A percentile compares a stretch with the other conserved stretches of the same genome.
phyloP scores from a whole-genome alignment of 31 red algal genomes.

The Bonnemaisonia californica region DNA sequence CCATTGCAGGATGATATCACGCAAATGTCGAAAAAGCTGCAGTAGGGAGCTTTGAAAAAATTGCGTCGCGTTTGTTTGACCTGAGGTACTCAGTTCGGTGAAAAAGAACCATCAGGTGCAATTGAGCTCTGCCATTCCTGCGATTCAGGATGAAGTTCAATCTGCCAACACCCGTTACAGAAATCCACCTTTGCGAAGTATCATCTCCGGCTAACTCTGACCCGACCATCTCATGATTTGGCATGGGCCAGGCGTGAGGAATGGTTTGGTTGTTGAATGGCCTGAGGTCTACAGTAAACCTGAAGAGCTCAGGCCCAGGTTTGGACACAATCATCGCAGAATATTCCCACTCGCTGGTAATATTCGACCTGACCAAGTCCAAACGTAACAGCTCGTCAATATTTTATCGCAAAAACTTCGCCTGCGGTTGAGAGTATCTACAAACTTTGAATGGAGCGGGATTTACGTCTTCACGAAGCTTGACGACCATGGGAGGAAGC shows the following conservation, averaged over 20 bases:
- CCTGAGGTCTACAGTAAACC: slow-evolving; percentile 32
- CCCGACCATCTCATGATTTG: slow-evolving; percentile 9
- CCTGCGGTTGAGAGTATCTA: background rate
- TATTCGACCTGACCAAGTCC: background rate
- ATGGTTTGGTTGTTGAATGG: background rate
- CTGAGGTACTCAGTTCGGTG: slow-evolving; percentile 7
- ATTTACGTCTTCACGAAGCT: background rate
- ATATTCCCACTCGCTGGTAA: background rate
- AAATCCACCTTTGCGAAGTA: slow-evolving; percentile 28
- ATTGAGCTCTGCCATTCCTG: background rate
- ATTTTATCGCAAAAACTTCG: background rate
- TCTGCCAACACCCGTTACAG: slow-evolving; percentile 23
- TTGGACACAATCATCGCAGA: background rate
- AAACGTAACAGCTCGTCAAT: slow-evolving; percentile 3
- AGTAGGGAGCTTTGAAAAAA: slow-evolving; percentile 6
- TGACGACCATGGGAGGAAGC: background rate
- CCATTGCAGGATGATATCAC: slow-evolving; percentile 31
- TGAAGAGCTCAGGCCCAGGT: background rate
- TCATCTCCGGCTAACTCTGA: slow-evolving; percentile 5
- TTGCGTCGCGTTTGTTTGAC: background rate
- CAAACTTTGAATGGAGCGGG: no score
- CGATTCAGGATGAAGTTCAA: slow-evolving; percentile 3
- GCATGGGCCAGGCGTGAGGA: slow-evolving; percentile 15
- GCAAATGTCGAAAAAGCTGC: background rate
- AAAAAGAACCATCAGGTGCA: slow-evolving; percentile 12